These are phyloP conservation scores for Eremothecium gossypii DNA, from an alignment of 1,139 yeast species.

Conservation along the genomic window DNA sequence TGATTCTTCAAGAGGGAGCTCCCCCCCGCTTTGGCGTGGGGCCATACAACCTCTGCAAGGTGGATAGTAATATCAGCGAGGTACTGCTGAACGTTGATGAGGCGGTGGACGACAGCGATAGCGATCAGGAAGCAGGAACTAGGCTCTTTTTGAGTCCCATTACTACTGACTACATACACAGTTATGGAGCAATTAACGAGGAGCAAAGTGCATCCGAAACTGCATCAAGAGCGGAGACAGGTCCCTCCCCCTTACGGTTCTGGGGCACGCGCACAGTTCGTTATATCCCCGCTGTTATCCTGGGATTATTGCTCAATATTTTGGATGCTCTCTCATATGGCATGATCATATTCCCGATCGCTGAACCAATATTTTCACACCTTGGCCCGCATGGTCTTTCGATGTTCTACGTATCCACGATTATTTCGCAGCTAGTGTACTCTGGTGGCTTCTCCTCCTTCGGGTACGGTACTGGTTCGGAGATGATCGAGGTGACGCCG, in stretches of 20 bases:
- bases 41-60: constrained; percentile 4
- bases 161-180: constrained; percentile 4
- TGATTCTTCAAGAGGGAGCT: background rate
- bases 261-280: constrained; percentile 14
- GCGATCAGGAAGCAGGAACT: background rate
- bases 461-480: constrained; percentile 86
- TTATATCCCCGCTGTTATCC: constrained; percentile 49
- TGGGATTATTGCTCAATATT: constrained; percentile 77
- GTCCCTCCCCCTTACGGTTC: background rate
- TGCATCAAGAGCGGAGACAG: constrained; percentile 5
- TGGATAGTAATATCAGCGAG: constrained; percentile 4
- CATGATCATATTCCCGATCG: constrained; percentile 90
- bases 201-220: constrained; percentile 4
- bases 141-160: constrained; percentile 1
- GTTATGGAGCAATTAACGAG: constrained; percentile 8
- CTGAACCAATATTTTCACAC: constrained; percentile 64
- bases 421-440: constrained; percentile 77
- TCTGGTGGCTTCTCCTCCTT: constrained; percentile 89
- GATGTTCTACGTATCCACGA: constrained; percentile 86
- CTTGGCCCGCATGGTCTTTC: constrained; percentile 87
- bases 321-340: constrained; percentile 93
- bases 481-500: constrained; percentile 97
- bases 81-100: background rate
- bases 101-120: constrained; percentile 2
- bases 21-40: background rate